A percentile compares a stretch with the other conserved stretches of the same genome.
Evolutionary conservation across 345 rosid genomes (phyloP).

Genomic region (Eutrema japonicum): DNA sequence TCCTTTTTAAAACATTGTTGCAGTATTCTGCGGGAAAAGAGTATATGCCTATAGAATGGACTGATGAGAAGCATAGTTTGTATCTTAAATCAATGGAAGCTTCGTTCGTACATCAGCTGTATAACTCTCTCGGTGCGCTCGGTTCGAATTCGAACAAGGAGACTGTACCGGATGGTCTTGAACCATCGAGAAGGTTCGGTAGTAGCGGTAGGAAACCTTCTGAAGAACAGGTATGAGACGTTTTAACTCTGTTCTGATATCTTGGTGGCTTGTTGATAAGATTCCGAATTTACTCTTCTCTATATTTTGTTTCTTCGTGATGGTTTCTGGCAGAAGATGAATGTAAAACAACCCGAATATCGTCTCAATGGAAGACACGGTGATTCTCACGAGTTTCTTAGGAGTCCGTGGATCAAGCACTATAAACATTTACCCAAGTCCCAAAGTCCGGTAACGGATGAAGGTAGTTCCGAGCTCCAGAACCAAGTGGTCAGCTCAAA

Average conservation of each 20-base stretch:
- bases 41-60: slow-evolving; percentile 63
- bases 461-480: slow-evolving; percentile 37
- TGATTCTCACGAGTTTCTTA: slow-evolving; percentile 43
- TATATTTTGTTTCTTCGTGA: slow-evolving; percentile 46
- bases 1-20: background rate
- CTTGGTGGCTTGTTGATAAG: background rate
- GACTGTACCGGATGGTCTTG: slow-evolving; percentile 34
- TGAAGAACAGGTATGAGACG: slow-evolving; percentile 67
- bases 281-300: slow-evolving; percentile 1
- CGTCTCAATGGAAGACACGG: slow-evolving; percentile 40
- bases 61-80: slow-evolving; percentile 86
- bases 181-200: slow-evolving; percentile 39
- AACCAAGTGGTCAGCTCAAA: slow-evolving; percentile 38
- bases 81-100: slow-evolving; percentile 93
- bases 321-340: slow-evolving; percentile 71
- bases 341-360: slow-evolving; percentile 55
- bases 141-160: slow-evolving; percentile 47
- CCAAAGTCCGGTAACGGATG: slow-evolving; percentile 7
- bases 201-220: slow-evolving; percentile 28
- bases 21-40: slow-evolving; percentile 54
- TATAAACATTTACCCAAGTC: slow-evolving; percentile 49
- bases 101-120: slow-evolving; percentile 75
- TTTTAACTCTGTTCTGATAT: background rate
- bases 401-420: slow-evolving; percentile 73
- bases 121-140: slow-evolving; percentile 54